Conservation (phyloP, 2,329 filamentous ascomycete genomes). For the Bipolaris bicolor region DNA sequence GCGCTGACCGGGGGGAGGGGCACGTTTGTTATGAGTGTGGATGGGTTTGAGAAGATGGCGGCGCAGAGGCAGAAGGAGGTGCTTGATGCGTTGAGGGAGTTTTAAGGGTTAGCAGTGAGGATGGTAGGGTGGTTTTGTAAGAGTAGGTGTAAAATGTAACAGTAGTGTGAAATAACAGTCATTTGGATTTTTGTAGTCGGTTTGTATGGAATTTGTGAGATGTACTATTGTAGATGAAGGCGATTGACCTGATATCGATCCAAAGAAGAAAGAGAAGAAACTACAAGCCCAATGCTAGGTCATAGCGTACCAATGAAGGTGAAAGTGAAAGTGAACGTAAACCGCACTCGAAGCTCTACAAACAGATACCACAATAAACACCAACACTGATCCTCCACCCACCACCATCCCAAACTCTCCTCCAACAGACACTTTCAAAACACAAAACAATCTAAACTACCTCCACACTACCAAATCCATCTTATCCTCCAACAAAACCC, state of each 20-base stretch:
- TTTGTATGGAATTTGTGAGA: background rate
- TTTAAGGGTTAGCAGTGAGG: too few species aligned
- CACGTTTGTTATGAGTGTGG: slow-evolving; percentile 76
- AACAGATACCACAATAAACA: background rate
- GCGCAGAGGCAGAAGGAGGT: slow-evolving; percentile 65
- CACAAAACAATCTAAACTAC: too few species aligned
- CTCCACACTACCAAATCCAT: background rate
- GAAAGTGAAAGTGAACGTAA: too few species aligned
- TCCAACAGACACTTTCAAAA: background rate
- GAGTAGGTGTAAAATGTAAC: background rate
- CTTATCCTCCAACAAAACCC: too few species aligned
- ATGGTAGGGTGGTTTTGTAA: background rate
- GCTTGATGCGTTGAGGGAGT: slow-evolving; percentile 48
- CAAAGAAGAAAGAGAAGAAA: too few species aligned
- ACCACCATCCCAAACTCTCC: background rate
- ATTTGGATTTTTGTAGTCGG: background rate
- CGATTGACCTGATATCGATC: too few species aligned
- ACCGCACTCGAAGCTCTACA: too few species aligned
- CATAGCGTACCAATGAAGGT: too few species aligned
- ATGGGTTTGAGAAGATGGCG: slow-evolving; percentile 72
- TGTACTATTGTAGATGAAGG: too few species aligned
- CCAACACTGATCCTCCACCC: background rate
- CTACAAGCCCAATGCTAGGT: too few species aligned
- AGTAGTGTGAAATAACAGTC: background rate
- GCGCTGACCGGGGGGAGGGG: slow-evolving; percentile 86